Evolutionary conservation across 1,284 basidiomycete species (phyloP), one percentile per base, ranked within the genome.

Genomic region (Tylopilus sp.): DNA sequence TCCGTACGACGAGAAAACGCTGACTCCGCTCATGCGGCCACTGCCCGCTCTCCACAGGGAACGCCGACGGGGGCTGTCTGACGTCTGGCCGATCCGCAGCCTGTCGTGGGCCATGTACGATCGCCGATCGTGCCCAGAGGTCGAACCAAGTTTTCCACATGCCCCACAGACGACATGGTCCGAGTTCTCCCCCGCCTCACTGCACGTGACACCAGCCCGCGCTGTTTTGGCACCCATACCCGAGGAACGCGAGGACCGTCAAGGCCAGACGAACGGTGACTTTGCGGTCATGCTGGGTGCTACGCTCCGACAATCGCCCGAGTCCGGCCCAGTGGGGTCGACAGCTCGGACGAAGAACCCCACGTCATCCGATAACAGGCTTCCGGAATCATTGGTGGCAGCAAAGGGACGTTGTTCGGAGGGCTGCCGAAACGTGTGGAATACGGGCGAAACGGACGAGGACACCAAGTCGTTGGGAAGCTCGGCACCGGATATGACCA

Each of bases 141-240:
- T 18, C 16, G 39, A 38, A 18, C 43, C 16, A 12, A 13, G 28
- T n/a, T 36, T 16, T 29, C 54, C 37, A 33, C 33, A 28, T 26
- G 33, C 44, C 7, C 25, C 51, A 6, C 61, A 56, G 42, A 66
- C 65, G 39, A 69, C 63, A 18, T 67, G 65, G 63, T 67, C 63
- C 37, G 58, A 61, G 44, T 67, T 69, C 41, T 46, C 64, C 8
- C 52, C 53, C 7, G 54, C 45, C 6, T 43, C 46, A 23, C 49
- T 45, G 23, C 65, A 63, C 26, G 59, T 52, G n/a, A 34, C 57
- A 25, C 35, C 51, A 15, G 35, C 54, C 19, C 66, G 62, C 35
- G 54, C 53, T 6, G 38, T 54, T 45, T 44, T 65, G 49, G 30
- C 46, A 31, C 49, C 60, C 19, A 67, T 68, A 56, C 66, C 64